Evolutionary conservation across 306 rosid species (phyloP).

Genomic region (Macrotyloma uniflorum): DNA sequence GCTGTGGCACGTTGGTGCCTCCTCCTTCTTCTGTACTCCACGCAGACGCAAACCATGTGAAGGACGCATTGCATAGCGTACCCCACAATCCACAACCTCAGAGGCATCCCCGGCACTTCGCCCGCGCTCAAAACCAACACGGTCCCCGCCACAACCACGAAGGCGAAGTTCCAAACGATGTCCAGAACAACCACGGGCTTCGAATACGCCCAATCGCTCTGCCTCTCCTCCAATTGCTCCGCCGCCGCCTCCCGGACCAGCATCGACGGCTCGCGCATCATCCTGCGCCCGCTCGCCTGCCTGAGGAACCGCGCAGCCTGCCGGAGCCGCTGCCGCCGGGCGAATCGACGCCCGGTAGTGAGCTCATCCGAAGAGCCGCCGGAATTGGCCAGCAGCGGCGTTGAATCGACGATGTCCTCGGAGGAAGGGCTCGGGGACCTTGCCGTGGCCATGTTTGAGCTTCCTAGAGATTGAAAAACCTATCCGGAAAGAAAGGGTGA

Average conservation of each 20-base stretch:
- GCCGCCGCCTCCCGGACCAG: conserved; percentile 91
- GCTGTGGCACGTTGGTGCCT: conserved; percentile 38
- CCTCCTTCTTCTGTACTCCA: conserved; percentile 67
- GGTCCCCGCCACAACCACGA: conserved; percentile 69
- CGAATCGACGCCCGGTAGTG: conserved; percentile 58
- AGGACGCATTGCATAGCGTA: conserved; percentile 79
- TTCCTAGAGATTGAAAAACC: neutral
- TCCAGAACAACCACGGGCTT: conserved; percentile 91
- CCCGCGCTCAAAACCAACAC: conserved; percentile 56
- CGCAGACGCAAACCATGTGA: conserved; percentile 79
- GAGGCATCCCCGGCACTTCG: conserved; percentile 76
- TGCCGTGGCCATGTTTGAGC: conserved; percentile 55
- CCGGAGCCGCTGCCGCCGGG: conserved; percentile 76
- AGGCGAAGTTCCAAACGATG: conserved; percentile 81
- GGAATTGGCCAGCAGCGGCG: conserved; percentile 66
- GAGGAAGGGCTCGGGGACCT: conserved; percentile 68
- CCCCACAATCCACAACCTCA: conserved; percentile 82
- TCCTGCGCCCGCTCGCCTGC: conserved; percentile 83
- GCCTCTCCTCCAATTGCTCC: conserved; percentile 92
- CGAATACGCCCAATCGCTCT: conserved; percentile 98
- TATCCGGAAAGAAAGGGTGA: conserved; percentile 30
- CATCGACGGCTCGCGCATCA: conserved; percentile 96
- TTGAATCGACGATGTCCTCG: conserved; percentile 71
- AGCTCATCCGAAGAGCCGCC: conserved; percentile 60
- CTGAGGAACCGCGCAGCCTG: conserved; percentile 90